Percentiles rank a stretch among this genome's conserved stretches.
phyloP scores from a whole-genome alignment of 1,284 basidiomycete species.

The Microbotryomycetes sp. region DNA sequence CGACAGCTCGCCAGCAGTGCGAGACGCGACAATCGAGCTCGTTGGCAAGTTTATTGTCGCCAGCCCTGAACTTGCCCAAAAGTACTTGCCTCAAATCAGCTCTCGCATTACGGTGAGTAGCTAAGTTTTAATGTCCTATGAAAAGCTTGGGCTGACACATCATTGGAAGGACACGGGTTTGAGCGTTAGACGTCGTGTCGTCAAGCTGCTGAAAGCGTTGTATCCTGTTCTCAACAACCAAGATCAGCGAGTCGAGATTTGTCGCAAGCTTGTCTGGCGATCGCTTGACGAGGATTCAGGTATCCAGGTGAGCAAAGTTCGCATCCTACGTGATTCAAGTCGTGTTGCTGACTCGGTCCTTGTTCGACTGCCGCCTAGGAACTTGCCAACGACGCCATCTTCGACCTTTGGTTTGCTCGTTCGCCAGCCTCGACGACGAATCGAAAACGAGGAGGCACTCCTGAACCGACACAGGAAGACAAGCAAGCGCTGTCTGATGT shows the following conservation, averaged over 20 bases:
- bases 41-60: constrained; percentile 92
- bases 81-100: constrained; percentile 79
- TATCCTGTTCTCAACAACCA: constrained; percentile 59
- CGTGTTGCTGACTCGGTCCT: background rate
- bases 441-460: background rate
- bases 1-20: constrained; percentile 84
- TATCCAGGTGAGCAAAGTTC: constrained; percentile 54
- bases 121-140: background rate
- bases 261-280: constrained; percentile 70
- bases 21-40: constrained; percentile 90
- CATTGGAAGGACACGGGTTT: constrained; percentile 73
- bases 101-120: constrained; percentile 72
- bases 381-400: constrained; percentile 75
- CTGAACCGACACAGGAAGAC: too few relatives aligned
- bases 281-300: constrained; percentile 87
- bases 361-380: constrained; percentile 52
- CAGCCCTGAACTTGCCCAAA: constrained; percentile 69
- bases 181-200: constrained; percentile 85
- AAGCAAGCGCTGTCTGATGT: constrained; percentile 45
- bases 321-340: background rate
- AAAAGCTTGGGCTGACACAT: background rate
- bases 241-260: constrained; percentile 67
- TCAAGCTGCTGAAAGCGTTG: constrained; percentile 82
- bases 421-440: background rate
- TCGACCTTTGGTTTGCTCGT: constrained; percentile 73